A percentile compares a stretch with the other conserved stretches of the same genome.
Conservation (phyloP, 1,284 basidiomycete genomes). For the Malassezia restricta region DNA sequence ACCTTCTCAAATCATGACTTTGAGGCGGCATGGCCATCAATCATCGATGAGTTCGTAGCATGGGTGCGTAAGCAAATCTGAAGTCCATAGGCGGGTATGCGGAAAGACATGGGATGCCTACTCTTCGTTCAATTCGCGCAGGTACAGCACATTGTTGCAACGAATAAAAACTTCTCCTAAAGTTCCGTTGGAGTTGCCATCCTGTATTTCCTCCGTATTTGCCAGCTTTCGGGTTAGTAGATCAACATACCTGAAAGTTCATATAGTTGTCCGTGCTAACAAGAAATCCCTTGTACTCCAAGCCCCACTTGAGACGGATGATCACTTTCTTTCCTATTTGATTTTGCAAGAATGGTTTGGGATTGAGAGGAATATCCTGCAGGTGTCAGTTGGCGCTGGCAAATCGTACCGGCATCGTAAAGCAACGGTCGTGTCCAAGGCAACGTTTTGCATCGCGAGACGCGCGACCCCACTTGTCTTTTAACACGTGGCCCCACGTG, state of each 20-base stretch:
- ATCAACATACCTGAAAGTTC: slow-evolving; percentile 75
- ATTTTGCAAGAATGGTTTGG: slow-evolving; percentile 96
- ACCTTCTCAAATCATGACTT: slow-evolving; percentile 70
- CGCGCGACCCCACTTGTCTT: neutral
- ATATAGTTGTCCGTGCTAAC: slow-evolving; percentile 98
- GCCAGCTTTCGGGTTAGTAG: slow-evolving; percentile 58
- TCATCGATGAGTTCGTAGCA: slow-evolving; percentile 69
- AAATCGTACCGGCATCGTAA: slow-evolving; percentile 8
- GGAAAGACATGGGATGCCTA: neutral
- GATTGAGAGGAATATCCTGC: slow-evolving; percentile 80
- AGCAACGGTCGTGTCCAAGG: neutral
- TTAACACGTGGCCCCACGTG: slow-evolving; percentile 9
- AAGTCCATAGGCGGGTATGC: neutral
- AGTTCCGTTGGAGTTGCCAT: slow-evolving; percentile 86
- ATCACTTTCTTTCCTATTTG: slow-evolving; percentile 92
- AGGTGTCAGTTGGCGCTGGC: neutral
- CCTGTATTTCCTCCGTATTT: slow-evolving; percentile 95
- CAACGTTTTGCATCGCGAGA: no score
- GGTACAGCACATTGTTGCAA: slow-evolving; percentile 45
- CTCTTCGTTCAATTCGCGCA: slow-evolving; percentile 32
- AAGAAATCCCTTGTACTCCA: slow-evolving; percentile 97
- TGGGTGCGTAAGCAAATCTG: slow-evolving; percentile 23
- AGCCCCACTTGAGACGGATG: slow-evolving; percentile 94
- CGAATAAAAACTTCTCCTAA: slow-evolving; percentile 97
- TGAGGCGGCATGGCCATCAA: slow-evolving; percentile 77